Base-by-base conservation (phyloP, 2,329 filamentous ascomycete genomes). In the Alternaria sp. region DNA sequence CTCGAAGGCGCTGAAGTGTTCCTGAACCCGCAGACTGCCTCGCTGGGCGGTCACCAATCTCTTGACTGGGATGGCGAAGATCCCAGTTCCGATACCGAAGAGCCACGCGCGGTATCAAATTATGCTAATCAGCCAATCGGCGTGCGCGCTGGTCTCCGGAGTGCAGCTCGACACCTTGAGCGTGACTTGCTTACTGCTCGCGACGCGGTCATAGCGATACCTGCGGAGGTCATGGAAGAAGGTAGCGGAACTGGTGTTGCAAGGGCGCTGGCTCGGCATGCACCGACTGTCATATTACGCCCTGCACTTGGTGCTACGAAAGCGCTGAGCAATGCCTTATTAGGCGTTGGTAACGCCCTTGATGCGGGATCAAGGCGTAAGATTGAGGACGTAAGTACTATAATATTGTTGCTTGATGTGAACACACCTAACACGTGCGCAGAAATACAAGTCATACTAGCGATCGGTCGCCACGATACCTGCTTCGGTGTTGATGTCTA, bases 111-210 rank as follows among this genome's bases (percentile, higher is more conserved):
- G 62, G 91, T 97, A 62, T 96, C 91, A 9, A 85, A 94, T 2
- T 99, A 99, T 72, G 95, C 96, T 0, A 91, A 98, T 68, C 95
- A 98, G 73, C 96, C 96, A 0, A 86, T 95, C 2, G 92, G 92
- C 1, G 90, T 99, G 3, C 84, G 94, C 3, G 91, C 96, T 68
- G 95, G 95, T 3, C 81, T 99, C 14, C 85, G 90, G 3, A 91
- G 91, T 11, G 95, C 93, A 4, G 94, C 93, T 69, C 83, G 88
- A 28, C 91, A 93, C 52, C 83, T 99, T 28, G 88, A 93, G 60
- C 87, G 93, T 33, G 96, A 99, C 76, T 82, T 99, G n/a, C 84
- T 94, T 37, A 83, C 93, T 42, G 92, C 95, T 0, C 84, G 89
- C 56, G 93, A 99, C 78, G 95, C 94, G 9, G 92, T 99, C 57